These are phyloP conservation scores for Clavariopsis aquatica DNA, from an alignment of 495 filamentous ascomycete species.

Conservation along the genomic window DNA sequence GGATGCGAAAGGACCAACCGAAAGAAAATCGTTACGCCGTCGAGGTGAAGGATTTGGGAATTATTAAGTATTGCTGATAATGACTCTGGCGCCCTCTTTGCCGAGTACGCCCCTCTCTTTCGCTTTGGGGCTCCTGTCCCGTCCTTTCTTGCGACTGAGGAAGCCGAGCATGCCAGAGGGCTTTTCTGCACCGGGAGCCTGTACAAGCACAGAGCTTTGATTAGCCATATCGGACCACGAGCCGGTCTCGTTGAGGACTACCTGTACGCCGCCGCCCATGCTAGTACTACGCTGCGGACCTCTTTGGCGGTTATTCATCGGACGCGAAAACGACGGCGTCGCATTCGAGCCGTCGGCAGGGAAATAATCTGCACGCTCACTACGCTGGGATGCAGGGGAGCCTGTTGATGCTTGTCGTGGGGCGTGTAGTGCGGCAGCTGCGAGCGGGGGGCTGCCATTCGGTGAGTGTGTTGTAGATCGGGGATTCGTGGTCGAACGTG, in stretches of 20 bases:
- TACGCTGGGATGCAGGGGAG: slow-evolving; percentile 35
- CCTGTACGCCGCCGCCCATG: slow-evolving; percentile 82
- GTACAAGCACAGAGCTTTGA: slow-evolving; percentile 73
- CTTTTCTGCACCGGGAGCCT: slow-evolving; percentile 57
- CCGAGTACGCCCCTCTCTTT: slow-evolving; percentile 91
- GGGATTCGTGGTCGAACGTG: slow-evolving; percentile 36
- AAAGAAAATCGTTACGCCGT: slow-evolving; percentile 28
- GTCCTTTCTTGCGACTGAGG: slow-evolving; percentile 81
- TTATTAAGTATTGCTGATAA: slow-evolving; percentile 50
- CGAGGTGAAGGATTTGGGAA: background rate
- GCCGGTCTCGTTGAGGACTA: slow-evolving; percentile 83
- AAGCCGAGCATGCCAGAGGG: slow-evolving; percentile 84
- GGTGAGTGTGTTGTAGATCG: slow-evolving; percentile 44
- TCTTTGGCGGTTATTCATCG: slow-evolving; percentile 45
- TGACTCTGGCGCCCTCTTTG: slow-evolving; percentile 86
- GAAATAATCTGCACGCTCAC: slow-evolving; percentile 44
- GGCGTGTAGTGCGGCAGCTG: slow-evolving; percentile 20
- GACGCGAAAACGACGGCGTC: slow-evolving; percentile 36
- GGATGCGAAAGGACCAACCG: background rate
- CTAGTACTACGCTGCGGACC: slow-evolving; percentile 65
- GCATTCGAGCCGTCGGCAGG: slow-evolving; percentile 46
- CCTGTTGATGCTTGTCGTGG: slow-evolving; percentile 11
- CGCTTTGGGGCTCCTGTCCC: slow-evolving; percentile 89
- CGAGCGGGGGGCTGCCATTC: slow-evolving; percentile 45
- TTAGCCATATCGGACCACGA: slow-evolving; percentile 89